Percentiles rank a stretch among this genome's conserved stretches.
Conservation (phyloP, 768 basidiomycete genomes). For the Strobilomyces confusus region DNA sequence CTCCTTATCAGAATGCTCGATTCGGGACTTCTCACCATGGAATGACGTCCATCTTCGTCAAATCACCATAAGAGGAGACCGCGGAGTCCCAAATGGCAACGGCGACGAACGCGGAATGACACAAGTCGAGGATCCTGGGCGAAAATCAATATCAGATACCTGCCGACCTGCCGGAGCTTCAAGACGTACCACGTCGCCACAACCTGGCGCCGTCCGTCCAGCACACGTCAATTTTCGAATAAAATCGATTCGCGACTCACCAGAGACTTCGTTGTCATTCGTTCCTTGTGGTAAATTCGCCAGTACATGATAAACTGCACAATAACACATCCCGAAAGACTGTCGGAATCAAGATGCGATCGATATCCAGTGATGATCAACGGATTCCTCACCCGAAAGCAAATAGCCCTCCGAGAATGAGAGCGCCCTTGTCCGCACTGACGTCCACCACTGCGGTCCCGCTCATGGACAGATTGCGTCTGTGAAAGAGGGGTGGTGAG, state of each 20-base stretch:
- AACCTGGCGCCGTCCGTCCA: conserved; percentile 9
- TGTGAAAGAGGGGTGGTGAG: neutral
- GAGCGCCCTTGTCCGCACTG: conserved; percentile 13
- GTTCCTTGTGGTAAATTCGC: conserved; percentile 14
- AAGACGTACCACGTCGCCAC: conserved; percentile 16
- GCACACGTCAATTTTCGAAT: neutral
- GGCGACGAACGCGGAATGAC: conserved; percentile 21
- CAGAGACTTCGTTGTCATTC: conserved; percentile 15
- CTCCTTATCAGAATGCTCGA: neutral
- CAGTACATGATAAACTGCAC: conserved; percentile 26
- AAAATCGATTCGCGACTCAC: neutral
- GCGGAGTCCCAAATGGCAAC: conserved; percentile 24
- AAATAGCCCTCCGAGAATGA: conserved; percentile 21
- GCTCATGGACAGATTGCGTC: conserved; percentile 2
- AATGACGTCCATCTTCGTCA: conserved; percentile 8
- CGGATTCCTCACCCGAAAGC: conserved; percentile 17
- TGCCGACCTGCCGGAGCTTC: neutral
- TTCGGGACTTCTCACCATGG: conserved; percentile 17
- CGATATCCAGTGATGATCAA: neutral
- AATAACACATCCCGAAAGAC: conserved; percentile 25
- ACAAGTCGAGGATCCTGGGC: conserved; percentile 22
- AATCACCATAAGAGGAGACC: conserved; percentile 19
- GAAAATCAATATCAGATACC: neutral
- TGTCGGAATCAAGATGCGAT: conserved; percentile 2
- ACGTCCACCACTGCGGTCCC: neutral